Evolutionary conservation across 495 filamentous ascomycete genomes (phyloP), one percentile per base, ranked within the genome.

Genomic region (Entonaema liquescens): DNA sequence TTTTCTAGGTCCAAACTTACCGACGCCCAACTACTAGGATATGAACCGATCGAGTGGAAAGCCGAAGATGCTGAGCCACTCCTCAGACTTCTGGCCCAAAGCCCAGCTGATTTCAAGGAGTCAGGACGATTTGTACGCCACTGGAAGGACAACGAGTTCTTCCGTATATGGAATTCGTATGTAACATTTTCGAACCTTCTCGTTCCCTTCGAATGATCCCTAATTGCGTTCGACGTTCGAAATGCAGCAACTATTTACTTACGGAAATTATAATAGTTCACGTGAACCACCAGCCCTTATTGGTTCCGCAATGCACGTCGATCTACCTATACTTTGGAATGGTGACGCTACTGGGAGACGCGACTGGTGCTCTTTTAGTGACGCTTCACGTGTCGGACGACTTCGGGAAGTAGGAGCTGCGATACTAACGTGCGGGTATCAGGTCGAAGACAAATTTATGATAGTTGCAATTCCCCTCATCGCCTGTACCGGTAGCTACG

Each of bases 11-110:
- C 5, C 17, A 19, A 31, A 12, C 11, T 42, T 8, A 54, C 21
- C 4, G 31, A 56, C 2, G 31, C 21, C 7, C 38, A 61, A 31
- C 1, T 47, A 25, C 33, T 47, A 0, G 60, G 65, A 5, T 1
- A 31, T 19, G 55, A 71, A 33, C 52, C 67, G 7, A 2, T 73
- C 6, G 40, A 40, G 12, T 57, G 33, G 47, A 23, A 47, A 5
- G 25, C 54, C 3, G 38, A 54, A 0, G 40, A 50, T 0, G 50
- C 42, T 13, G 50, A 47, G 1, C 28, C 35, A 1, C 57, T 71
- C 6, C 53, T 62, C 17, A 68, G 74, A 3, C 54, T 76, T 8
- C 57, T 76, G 7, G 74, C 74, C 11, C 42, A 68, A 8, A 63
- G 60, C 40, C 71, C 74, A 9, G 25, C 12, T 3, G 74, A 74